Conservation (phyloP, 805 yeast species). For the Yamadazyma endophytica region DNA sequence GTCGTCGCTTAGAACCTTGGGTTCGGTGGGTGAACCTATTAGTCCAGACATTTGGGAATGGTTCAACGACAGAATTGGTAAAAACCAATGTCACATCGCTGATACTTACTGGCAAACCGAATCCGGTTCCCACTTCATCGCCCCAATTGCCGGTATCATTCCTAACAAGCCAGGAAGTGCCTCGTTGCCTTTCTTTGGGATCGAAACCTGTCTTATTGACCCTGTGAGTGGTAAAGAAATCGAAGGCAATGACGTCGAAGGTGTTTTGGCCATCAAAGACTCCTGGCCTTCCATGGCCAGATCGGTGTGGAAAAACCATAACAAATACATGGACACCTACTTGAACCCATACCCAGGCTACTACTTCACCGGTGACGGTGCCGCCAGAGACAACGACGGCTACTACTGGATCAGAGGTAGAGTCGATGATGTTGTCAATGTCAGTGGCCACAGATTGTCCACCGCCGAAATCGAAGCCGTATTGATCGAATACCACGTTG, state of each 20-base stretch:
- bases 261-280: slow-evolving; percentile 67
- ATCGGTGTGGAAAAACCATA: slow-evolving; percentile 74
- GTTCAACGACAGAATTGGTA: slow-evolving; percentile 72
- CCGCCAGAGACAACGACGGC: slow-evolving; percentile 80
- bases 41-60: slow-evolving; percentile 87
- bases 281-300: slow-evolving; percentile 89
- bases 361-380: slow-evolving; percentile 89
- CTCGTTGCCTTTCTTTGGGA: slow-evolving; percentile 80
- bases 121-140: slow-evolving; percentile 74
- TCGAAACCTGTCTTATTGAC: slow-evolving; percentile 68
- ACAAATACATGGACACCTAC: slow-evolving; percentile 75
- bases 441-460: slow-evolving; percentile 82
- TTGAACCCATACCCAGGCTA: slow-evolving; percentile 76
- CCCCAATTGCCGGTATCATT: slow-evolving; percentile 70
- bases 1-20: slow-evolving; percentile 62
- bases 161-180: slow-evolving; percentile 87
- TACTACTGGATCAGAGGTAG: slow-evolving; percentile 83
- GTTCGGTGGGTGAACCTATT: slow-evolving; percentile 85
- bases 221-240: slow-evolving; percentile 71
- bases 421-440: slow-evolving; percentile 86
- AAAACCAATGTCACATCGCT: slow-evolving; percentile 63
- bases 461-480: slow-evolving; percentile 89
- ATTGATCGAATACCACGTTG: slow-evolving; percentile 63
- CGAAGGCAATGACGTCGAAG: slow-evolving; percentile 68
- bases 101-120: slow-evolving; percentile 93